Evolutionary conservation across 345 rosid genomes (phyloP).

Genomic region (Populus simonii): DNA sequence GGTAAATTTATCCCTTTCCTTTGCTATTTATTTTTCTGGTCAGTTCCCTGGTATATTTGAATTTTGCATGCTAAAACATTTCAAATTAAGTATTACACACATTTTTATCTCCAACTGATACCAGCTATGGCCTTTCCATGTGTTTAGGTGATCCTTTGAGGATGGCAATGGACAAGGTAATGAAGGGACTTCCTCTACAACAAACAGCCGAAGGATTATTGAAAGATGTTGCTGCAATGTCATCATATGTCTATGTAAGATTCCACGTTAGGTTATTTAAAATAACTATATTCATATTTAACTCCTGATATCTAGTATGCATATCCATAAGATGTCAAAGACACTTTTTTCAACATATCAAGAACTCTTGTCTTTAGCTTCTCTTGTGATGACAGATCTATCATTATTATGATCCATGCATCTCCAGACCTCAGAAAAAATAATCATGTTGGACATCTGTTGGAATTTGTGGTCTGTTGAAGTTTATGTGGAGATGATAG

Average conservation of each 20-base stretch:
- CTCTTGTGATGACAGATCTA: too few species aligned
- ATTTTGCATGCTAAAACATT: neutral
- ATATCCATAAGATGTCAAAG: too few species aligned
- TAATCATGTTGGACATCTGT: too few species aligned
- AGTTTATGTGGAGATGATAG: neutral
- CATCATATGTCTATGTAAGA: slow-evolving; percentile 51
- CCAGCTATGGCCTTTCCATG: neutral
- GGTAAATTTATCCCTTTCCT: too few species aligned
- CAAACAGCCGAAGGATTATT: slow-evolving; percentile 38
- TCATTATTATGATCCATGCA: too few species aligned
- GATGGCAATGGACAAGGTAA: slow-evolving; percentile 36
- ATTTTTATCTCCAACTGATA: neutral
- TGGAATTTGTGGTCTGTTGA: too few species aligned
- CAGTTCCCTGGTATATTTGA: too few species aligned
- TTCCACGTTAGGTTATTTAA: neutral
- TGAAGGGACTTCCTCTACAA: slow-evolving; percentile 45
- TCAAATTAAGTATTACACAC: neutral
- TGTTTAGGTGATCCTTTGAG: slow-evolving; percentile 49
- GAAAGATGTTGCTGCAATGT: slow-evolving; percentile 40
- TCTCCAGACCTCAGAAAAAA: too few species aligned
- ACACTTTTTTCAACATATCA: too few species aligned
- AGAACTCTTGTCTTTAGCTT: too few species aligned
- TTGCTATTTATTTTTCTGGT: too few species aligned
- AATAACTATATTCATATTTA: neutral
- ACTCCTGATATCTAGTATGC: neutral